phyloP scores from a whole-genome alignment of 352 stramenopile genomes.

The Phytophthora macrochlamydospora region DNA sequence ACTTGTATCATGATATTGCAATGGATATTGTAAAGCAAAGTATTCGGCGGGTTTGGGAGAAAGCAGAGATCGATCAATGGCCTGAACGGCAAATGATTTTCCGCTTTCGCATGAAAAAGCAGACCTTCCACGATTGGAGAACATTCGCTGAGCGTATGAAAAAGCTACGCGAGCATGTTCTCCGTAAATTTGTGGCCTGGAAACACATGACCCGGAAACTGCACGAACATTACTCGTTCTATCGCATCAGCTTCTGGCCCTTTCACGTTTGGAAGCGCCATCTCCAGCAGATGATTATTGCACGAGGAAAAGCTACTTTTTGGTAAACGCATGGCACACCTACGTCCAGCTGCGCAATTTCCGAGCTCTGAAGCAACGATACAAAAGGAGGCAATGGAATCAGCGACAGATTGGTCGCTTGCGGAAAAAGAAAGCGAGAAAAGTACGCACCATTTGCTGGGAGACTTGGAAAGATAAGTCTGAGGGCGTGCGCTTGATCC shows the following conservation, averaged over 20 bases:
- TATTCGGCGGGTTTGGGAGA: constrained; percentile 43
- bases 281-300: constrained; percentile 71
- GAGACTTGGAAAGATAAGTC: constrained; percentile 37
- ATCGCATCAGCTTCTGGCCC: constrained; percentile 73
- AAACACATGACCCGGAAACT: constrained; percentile 54
- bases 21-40: constrained; percentile 56
- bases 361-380: constrained; percentile 43
- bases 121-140: constrained; percentile 54
- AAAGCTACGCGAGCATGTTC: constrained; percentile 39
- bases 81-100: constrained; percentile 68
- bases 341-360: constrained; percentile 70
- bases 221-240: constrained; percentile 60
- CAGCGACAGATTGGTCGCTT: constrained; percentile 32
- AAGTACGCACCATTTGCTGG: constrained; percentile 34
- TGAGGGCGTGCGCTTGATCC: constrained; percentile 26
- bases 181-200: constrained; percentile 74
- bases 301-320: constrained; percentile 61
- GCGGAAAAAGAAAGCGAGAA: constrained; percentile 25
- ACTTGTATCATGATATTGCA: constrained; percentile 64
- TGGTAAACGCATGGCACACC: constrained; percentile 56
- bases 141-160: constrained; percentile 47
- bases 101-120: constrained; percentile 62
- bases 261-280: constrained; percentile 85
- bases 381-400: constrained; percentile 37
- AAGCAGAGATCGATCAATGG: constrained; percentile 50